Evolutionary conservation across 257 asterid species (phyloP).

Genomic region (Lycium barbarum): DNA sequence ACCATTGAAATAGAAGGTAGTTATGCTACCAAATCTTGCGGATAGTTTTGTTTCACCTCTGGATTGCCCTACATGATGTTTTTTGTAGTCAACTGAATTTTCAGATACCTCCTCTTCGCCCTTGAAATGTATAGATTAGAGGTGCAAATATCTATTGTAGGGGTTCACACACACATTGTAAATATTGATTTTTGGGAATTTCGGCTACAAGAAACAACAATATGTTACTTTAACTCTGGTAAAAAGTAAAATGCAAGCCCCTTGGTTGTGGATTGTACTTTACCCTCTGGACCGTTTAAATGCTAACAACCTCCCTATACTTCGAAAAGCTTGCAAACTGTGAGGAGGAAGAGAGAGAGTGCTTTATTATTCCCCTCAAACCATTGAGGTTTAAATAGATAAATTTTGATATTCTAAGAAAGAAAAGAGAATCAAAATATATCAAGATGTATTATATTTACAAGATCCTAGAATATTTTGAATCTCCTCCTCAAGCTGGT

Average conservation of each 20-base stretch:
- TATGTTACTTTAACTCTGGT: background rate
- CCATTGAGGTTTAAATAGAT: no score
- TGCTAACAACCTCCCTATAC: background rate
- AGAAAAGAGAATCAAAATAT: background rate
- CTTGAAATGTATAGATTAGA: background rate
- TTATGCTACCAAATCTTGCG: background rate
- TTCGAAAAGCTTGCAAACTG: background rate
- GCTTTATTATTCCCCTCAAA: background rate
- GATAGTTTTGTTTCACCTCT: slow-evolving; percentile 9
- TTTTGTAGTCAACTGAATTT: slow-evolving; percentile 7
- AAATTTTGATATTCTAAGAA: background rate
- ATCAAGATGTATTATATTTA: no score
- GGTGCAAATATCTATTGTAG: background rate
- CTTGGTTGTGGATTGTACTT: slow-evolving; percentile 5
- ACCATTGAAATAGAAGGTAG: background rate
- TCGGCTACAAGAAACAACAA: background rate
- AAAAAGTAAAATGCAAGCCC: background rate
- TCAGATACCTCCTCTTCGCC: background rate
- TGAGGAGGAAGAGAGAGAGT: background rate
- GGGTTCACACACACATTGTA: slow-evolving; percentile 5
- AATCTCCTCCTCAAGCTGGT: no score
- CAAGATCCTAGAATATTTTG: no score
- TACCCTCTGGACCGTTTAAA: background rate
- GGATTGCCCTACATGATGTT: slow-evolving; percentile 24
- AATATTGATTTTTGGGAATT: background rate